These are phyloP conservation scores for Arthroderma sp. DNA, from an alignment of 2,329 filamentous ascomycete genomes.

Conservation along the genomic window DNA sequence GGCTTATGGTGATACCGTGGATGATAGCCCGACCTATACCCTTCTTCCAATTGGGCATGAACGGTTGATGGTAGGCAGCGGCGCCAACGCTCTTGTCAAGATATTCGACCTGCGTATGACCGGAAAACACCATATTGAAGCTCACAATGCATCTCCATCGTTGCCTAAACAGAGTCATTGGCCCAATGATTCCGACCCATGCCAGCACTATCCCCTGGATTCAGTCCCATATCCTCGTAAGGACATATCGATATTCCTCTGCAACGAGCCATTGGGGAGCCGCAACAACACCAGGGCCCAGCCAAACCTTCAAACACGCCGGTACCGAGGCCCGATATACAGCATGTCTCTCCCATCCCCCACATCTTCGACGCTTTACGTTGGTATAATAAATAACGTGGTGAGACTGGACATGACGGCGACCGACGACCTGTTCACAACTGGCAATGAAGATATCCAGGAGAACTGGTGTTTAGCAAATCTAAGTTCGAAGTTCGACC, in stretches of 20 bases:
- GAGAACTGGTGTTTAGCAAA: constrained; percentile 25
- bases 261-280: constrained; percentile 19
- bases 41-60: constrained; percentile 46
- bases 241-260: constrained; percentile 35
- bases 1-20: constrained; percentile 45
- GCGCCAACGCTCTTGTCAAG: constrained; percentile 48
- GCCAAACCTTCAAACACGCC: constrained; percentile 10
- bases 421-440: constrained; percentile 31
- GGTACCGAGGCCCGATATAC: constrained; percentile 36
- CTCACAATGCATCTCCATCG: constrained; percentile 17
- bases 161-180: constrained; percentile 2
- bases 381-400: constrained; percentile 33
- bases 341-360: constrained; percentile 35
- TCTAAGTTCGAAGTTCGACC: constrained; percentile 19
- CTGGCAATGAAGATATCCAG: constrained; percentile 10
- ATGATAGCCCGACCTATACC: constrained; percentile 48
- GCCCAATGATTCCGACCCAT: constrained; percentile 2
- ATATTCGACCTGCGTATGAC: constrained; percentile 47
- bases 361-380: constrained; percentile 35
- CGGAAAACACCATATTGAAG: constrained; percentile 23
- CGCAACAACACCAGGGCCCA: constrained; percentile 3
- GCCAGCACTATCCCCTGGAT: not conserved
- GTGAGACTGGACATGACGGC: constrained; percentile 35
- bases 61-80: constrained; percentile 45
- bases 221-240: constrained; percentile 15